A percentile compares a stretch with the other conserved stretches of the same genome.
Evolutionary conservation across 495 filamentous ascomycete species (phyloP).

Genomic region (Ascobolus immersus): DNA sequence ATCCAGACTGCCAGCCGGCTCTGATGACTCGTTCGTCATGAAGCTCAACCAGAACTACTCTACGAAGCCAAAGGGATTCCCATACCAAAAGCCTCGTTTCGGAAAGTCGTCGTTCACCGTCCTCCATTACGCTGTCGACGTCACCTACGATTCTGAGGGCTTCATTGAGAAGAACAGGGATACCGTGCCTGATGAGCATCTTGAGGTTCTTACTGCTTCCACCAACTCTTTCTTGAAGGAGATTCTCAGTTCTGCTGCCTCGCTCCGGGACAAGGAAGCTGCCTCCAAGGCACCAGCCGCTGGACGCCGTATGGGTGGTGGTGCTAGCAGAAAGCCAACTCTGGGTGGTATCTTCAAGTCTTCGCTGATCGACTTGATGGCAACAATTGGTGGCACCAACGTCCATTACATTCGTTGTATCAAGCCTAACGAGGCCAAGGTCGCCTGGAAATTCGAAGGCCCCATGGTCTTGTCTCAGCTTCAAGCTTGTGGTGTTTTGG

Average conservation of each 20-base stretch:
- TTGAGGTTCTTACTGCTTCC: conserved; percentile 67
- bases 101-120: conserved; percentile 96
- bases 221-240: conserved; percentile 65
- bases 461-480: conserved; percentile 97
- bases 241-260: conserved; percentile 61
- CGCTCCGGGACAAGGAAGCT: conserved; percentile 71
- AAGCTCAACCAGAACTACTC: conserved; percentile 93
- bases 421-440: conserved; percentile 95
- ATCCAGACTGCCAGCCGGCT: conserved; percentile 85
- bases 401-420: conserved; percentile 99
- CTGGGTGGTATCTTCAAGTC: conserved; percentile 97
- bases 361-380: conserved; percentile 92
- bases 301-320: conserved; percentile 65
- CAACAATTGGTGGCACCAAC: conserved; percentile 88
- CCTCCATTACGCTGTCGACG: conserved; percentile 94
- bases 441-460: conserved; percentile 92
- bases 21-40: conserved; percentile 89
- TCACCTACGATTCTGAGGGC: conserved; percentile 98
- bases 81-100: conserved; percentile 89
- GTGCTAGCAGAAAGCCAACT: conserved; percentile 85
- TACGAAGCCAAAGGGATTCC: conserved; percentile 58
- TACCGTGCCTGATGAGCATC: conserved; percentile 93
- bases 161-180: conserved; percentile 99
- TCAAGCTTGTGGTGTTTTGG: conserved; percentile 91
- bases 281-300: conserved; percentile 40